Evolutionary conservation across 345 rosid genomes (phyloP), one percentile per base, ranked within the genome.

Genomic region (Crucihimalaya himalaica): DNA sequence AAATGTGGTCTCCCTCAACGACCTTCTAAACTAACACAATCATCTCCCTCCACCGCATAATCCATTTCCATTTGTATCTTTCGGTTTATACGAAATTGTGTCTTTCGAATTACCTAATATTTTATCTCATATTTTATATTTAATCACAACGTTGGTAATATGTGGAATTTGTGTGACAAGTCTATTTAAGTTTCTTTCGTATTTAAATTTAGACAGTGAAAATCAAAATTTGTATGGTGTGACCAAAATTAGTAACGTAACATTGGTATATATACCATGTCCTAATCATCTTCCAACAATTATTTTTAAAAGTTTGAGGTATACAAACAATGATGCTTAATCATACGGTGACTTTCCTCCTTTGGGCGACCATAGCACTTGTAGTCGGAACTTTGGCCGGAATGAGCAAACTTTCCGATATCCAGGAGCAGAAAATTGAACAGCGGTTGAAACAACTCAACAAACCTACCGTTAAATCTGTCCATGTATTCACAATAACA

Each of bases 401-500:
- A 50, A 71, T 50, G 10, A 48, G n/a, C 32, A 50, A 16, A 35
- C 4, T 8, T 28, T 50, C 68, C 32, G 43, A 39, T 50, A 15
- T 16, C 21, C 5, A 37, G 18, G 53, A 61, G 51, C 57, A 59
- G 14, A 78, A 84, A 64, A 82, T 88, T 21, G 79, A 81, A 42
- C 70, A 73, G 64, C 84, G 77, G 57, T 68, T 87, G 83, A 83
- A 86, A 35, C 84, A 80, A 68, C 74, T 88, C 43, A 86, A 88
- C 79, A 88, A 88, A 83, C 86, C 90, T 4, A 77, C 89, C 47
- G 67, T 81, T 39, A 86, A 85, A 71, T 81, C 82, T 70, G 75
- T 88, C 63, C 59, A 83, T 85, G 93, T 88, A 61, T 25, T 39
- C 16, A 29, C 21, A 69, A 28, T 47, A 15, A 39, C 32, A 16